Base-by-base conservation (phyloP, 805 yeast genomes). In the Torulaspora delbrueckii region DNA sequence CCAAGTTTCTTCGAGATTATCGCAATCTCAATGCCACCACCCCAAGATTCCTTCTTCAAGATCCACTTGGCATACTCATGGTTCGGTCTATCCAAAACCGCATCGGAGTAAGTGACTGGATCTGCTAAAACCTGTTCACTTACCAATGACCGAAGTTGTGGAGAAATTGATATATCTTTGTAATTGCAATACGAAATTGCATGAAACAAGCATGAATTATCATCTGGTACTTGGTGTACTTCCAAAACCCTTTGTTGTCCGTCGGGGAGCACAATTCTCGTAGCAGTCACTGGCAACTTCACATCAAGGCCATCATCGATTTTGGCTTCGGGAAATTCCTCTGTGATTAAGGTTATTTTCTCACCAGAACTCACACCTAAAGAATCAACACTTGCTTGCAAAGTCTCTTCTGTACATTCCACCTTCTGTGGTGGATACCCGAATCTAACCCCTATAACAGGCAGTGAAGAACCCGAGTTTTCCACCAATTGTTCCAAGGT, bases 11-110 rank as follows among this genome's bases (percentile, higher is more conserved):
- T 69, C 1, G 86, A 72, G 24, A 85, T 59, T 5, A 85, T 81
- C 7, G 80, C 78, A 37, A 84, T 64, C 58, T 85, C 95, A 39
- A 85, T 84, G 2, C 87, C 91, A 5, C 95, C 95, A 25, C 95
- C 95, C 95, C 93, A 85, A 13, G 84, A 74, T 28, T 73, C 78
- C 14, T 73, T 73, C 45, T 73, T 66, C 37, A 59, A 52, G 18
- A 85, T 85, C 91, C 93, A 85, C 5, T 64, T 50, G 27, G 75
- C 64, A 57, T 85, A 85, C 8, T 76, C 74, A 0, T 58, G 56
- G 1, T 67, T 61, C 0, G 74, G 64, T 47, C 69, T 70, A 18
- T 54, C 56, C 38, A 85, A 65, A 3, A 82, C 74, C 0, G 78
- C 82, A 31, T 74, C 81, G 39, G 69, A 71, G 59, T 78, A 84